A percentile compares a stretch with the other conserved stretches of the same genome.
Evolutionary conservation across 306 rosid genomes (phyloP).

Genomic region (Hippophae tibetana): DNA sequence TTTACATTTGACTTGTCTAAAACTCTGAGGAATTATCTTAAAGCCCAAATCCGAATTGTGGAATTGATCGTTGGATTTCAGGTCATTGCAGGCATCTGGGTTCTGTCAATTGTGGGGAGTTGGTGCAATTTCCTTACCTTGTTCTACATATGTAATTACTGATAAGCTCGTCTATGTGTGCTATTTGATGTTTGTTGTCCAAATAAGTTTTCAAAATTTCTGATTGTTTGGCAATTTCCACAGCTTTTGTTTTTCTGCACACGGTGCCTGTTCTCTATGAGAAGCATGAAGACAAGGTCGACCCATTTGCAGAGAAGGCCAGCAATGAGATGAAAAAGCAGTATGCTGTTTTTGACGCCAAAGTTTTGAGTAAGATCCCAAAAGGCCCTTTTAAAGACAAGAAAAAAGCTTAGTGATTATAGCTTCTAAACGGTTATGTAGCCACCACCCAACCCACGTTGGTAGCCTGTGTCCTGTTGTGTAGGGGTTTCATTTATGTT

Average conservation of each 20-base stretch:
- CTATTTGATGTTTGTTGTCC: not conserved
- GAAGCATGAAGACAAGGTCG: slow-evolving; percentile 69
- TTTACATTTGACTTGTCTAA: not conserved
- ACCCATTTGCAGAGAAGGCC: slow-evolving; percentile 76
- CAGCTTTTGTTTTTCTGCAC: slow-evolving; percentile 76
- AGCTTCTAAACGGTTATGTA: not conserved
- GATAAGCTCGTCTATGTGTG: not conserved
- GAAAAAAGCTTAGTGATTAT: slow-evolving; percentile 7
- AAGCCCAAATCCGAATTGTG: not conserved
- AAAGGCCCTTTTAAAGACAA: slow-evolving; percentile 7
- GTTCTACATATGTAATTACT: slow-evolving; percentile 64
- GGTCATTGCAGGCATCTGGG: slow-evolving; percentile 89
- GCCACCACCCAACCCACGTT: not conserved
- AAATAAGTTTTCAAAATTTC: not conserved
- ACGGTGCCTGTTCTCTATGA: slow-evolving; percentile 81
- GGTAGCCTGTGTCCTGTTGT: slow-evolving; percentile 20
- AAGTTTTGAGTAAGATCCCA: slow-evolving; percentile 41
- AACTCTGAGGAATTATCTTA: not conserved
- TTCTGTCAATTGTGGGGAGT: slow-evolving; percentile 57
- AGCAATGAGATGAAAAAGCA: slow-evolving; percentile 61
- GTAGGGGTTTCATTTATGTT: slow-evolving; percentile 2
- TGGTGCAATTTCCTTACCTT: slow-evolving; percentile 72
- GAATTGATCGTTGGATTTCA: slow-evolving; percentile 7
- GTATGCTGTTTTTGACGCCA: slow-evolving; percentile 72
- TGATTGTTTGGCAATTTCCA: slow-evolving; percentile 14